phyloP scores from a whole-genome alignment of 176 grass and related monocot species.

The Tillandsia fasciculata region DNA sequence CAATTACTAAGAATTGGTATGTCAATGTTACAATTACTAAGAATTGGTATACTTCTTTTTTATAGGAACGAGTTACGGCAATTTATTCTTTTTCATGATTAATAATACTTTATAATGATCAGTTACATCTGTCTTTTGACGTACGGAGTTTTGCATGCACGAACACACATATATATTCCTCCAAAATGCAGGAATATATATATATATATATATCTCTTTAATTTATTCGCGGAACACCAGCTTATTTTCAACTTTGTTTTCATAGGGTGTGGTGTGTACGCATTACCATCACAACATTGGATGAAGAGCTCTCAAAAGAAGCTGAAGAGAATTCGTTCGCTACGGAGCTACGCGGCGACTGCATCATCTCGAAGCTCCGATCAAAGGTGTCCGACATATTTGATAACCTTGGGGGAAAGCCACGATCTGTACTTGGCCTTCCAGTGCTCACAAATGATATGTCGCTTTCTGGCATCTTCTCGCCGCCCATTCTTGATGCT shows the following conservation, averaged over 20 bases:
- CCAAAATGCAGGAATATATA: too few species aligned
- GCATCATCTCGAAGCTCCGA: constrained; percentile 25
- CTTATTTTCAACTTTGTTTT: too few species aligned
- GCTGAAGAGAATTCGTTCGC: neutral
- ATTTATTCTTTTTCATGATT: neutral
- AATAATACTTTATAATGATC: constrained; percentile 2
- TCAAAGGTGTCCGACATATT: neutral
- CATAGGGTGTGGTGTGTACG: neutral
- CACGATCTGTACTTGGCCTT: constrained; percentile 12
- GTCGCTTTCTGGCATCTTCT: constrained; percentile 22
- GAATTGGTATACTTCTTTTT: too few species aligned
- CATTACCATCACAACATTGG: neutral
- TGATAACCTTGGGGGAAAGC: constrained; percentile 6
- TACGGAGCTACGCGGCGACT: constrained; percentile 18
- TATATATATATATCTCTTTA: too few species aligned
- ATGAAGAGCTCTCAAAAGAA: neutral
- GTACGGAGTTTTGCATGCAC: too few species aligned
- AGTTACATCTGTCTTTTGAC: constrained; percentile 3
- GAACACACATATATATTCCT: too few species aligned
- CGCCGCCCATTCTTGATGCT: neutral
- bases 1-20: too few species aligned
- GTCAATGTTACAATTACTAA: too few species aligned
- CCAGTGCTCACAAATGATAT: constrained; percentile 30
- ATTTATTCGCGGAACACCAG: too few species aligned
- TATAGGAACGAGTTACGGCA: too few species aligned